Evolutionary conservation across 129 eudicot genomes (phyloP), one percentile per base, ranked within the genome.

Genomic region (Flaveria trinervia): DNA sequence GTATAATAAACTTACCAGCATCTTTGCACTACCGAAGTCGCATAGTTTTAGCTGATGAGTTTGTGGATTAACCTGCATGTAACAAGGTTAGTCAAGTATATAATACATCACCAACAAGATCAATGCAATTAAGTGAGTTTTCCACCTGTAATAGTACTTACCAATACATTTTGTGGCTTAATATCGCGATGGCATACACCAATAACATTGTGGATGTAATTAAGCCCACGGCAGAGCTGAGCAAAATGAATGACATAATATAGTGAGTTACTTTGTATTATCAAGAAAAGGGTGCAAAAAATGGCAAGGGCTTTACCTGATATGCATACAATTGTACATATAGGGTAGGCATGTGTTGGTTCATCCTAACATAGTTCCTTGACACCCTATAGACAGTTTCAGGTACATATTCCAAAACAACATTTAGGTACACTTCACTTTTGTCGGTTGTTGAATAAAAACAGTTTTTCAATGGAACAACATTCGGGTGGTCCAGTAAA

Each of bases 151-250:
- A 57, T 55, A 28, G 30, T 74, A 65, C 88, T 73, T 82, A 94
- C 99, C 90, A 94, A 83, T 20, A 94, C 72, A 81, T 94, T 94
- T 68, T 94, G 99, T 10, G 97, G 99, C 71, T 94, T 94, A 71
- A 94, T 94, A 77, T 94, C 99, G 65, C 99, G 96, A 79, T 94
- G 99, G 73, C 99, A 94, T 22, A 94, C 96, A 50, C 99, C 90
- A 78, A 91, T 87, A 43, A 94, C 97, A 68, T 77, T 89, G 82
- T 94, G 99, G 61, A 94, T 85, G 65, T 94, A 94, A 80, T 91
- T 94, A 65, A 94, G 92, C 20, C 93, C 88, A 43, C 99, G 99
- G 70, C 93, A 91, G 9, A 94, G 87, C 99, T 94, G 23, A 64
- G 33, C 45, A 64, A 64, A 30, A 14, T 1, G 18, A 61, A 61